Evolutionary conservation across 768 basidiomycete genomes (phyloP).

Genomic region (Podaxis mareebaensis): DNA sequence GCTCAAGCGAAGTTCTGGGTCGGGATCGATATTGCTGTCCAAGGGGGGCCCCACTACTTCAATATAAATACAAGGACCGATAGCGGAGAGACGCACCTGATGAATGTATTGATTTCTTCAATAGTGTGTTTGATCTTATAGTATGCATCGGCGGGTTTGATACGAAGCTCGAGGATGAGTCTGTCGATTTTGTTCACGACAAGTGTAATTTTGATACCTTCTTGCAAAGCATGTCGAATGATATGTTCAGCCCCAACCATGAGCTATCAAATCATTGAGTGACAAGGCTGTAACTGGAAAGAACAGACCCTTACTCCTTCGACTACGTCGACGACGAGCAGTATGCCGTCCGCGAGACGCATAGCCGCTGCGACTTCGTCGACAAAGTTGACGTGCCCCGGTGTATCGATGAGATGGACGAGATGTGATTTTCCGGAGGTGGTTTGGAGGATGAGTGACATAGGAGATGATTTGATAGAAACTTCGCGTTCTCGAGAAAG

Average conservation of each 20-base stretch:
- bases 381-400: constrained; percentile 98
- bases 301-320: constrained; percentile 73
- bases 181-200: constrained; percentile 98
- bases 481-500: constrained; percentile 87
- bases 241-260: constrained; percentile 93
- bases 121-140: constrained; percentile 99
- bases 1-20: constrained; percentile 84
- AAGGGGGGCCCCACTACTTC: constrained; percentile 10
- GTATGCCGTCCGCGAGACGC: constrained; percentile 85
- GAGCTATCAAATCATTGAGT: constrained; percentile 46
- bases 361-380: constrained; percentile 93
- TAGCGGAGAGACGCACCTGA: constrained; percentile 57
- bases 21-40: constrained; percentile 76
- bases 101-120: constrained; percentile 96
- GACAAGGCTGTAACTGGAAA: constrained; percentile 14
- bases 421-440: constrained; percentile 92
- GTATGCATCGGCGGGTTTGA: constrained; percentile 95
- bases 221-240: constrained; percentile 87
- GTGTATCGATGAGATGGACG: constrained; percentile 93
- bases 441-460: constrained; percentile 86
- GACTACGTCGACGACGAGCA: constrained; percentile 96
- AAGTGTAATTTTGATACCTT: constrained; percentile 85
- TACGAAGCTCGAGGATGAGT: constrained; percentile 92
- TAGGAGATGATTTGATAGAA: constrained; percentile 95
- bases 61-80: not conserved